These are phyloP conservation scores for Cenococcum geophilum DNA, from an alignment of 495 filamentous ascomycete species.

Conservation along the genomic window DNA sequence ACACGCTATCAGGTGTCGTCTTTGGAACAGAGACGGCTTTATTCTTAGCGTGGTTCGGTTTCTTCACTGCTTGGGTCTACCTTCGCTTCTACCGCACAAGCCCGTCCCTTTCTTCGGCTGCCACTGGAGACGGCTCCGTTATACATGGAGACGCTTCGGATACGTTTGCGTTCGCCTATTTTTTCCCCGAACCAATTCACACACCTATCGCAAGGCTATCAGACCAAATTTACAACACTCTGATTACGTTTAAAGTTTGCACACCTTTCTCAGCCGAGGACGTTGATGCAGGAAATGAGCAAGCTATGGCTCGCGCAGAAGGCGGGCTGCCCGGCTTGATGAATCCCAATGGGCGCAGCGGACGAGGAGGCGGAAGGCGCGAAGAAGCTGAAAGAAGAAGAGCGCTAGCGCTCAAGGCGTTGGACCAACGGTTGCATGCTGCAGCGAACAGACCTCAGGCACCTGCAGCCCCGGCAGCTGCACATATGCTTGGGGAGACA, in stretches of 20 bases:
- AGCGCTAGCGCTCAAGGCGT: slow-evolving; percentile 79
- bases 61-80: slow-evolving; percentile 89
- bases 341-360: slow-evolving; percentile 42
- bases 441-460: slow-evolving; percentile 48
- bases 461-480: slow-evolving; percentile 10
- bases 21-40: slow-evolving; percentile 81
- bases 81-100: slow-evolving; percentile 80
- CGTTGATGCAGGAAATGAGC: slow-evolving; percentile 71
- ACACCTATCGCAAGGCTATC: slow-evolving; percentile 67
- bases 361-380: slow-evolving; percentile 51
- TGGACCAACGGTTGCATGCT: slow-evolving; percentile 86
- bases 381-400: slow-evolving; percentile 90
- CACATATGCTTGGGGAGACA: slow-evolving; percentile 29
- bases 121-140: slow-evolving; percentile 48
- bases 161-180: slow-evolving; percentile 89
- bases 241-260: slow-evolving; percentile 69
- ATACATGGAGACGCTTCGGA: slow-evolving; percentile 86
- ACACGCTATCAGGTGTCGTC: slow-evolving; percentile 68
- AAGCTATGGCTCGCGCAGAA: slow-evolving; percentile 60
- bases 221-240: slow-evolving; percentile 63
- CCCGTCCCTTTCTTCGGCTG: slow-evolving; percentile 53
- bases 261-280: slow-evolving; percentile 83
- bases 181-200: slow-evolving; percentile 85
- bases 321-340: slow-evolving; percentile 60
- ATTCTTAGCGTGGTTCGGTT: slow-evolving; percentile 71